phyloP scores from a whole-genome alignment of 495 filamentous ascomycete species.

The Beverwykella pulmonaria region DNA sequence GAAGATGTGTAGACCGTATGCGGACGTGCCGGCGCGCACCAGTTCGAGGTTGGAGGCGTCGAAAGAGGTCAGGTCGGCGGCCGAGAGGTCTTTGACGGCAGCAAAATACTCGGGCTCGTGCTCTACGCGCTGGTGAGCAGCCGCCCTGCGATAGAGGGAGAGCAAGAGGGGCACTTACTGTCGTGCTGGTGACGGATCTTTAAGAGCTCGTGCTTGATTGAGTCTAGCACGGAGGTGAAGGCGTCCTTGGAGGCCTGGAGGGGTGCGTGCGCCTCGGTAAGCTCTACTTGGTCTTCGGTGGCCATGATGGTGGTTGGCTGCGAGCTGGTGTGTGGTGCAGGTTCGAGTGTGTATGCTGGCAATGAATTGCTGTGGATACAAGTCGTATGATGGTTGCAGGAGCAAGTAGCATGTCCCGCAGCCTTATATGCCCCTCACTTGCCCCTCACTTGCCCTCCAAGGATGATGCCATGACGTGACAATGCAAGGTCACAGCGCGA shows the following conservation, averaged over 20 bases:
- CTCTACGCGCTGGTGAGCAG: constrained; percentile 24
- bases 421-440: constrained; percentile 26
- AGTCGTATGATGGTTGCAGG: background rate
- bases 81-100: constrained; percentile 50
- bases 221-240: constrained; percentile 52
- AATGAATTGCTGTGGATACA: background rate
- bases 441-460: constrained; percentile 16
- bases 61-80: constrained; percentile 54
- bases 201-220: constrained; percentile 55
- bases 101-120: constrained; percentile 56
- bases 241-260: constrained; percentile 57
- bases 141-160: background rate
- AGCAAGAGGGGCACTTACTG: constrained; percentile 26
- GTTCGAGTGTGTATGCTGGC: background rate
- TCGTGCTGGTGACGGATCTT: constrained; percentile 52
- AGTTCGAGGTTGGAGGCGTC: constrained; percentile 45
- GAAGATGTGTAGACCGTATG: constrained; percentile 61
- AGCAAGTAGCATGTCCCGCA: background rate
- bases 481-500: constrained; percentile 9
- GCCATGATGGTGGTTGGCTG: constrained; percentile 46
- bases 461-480: constrained; percentile 21
- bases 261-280: constrained; percentile 53
- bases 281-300: constrained; percentile 55
- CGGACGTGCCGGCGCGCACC: constrained; percentile 56
- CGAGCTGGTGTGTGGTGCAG: background rate